These are phyloP conservation scores for Entamoeba nuttalli DNA, from an alignment of 208 protist species.

Conservation along the genomic window DNA sequence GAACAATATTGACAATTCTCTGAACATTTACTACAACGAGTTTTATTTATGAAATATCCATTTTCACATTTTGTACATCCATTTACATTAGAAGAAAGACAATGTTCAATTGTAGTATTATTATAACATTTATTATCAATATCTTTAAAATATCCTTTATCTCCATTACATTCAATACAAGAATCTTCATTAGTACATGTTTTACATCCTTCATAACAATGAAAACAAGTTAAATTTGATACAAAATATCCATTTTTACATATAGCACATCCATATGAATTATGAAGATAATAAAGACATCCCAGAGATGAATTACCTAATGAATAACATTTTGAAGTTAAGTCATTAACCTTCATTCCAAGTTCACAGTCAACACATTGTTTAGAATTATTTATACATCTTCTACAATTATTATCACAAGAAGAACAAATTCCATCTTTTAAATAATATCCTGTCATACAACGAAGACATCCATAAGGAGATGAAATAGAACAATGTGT, in stretches of 20 bases:
- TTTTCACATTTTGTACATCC: background rate
- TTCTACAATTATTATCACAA: background rate
- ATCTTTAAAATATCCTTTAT: background rate
- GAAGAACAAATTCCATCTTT: background rate
- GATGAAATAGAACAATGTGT: background rate
- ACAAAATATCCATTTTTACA: background rate
- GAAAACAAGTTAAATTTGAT: background rate
- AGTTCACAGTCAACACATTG: background rate
- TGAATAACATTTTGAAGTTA: background rate
- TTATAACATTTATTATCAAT: background rate
- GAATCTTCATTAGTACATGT: background rate
- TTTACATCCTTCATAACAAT: background rate
- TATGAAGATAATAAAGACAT: background rate
- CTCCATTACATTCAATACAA: background rate
- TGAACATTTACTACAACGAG: background rate
- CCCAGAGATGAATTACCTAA: background rate
- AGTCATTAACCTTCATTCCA: background rate
- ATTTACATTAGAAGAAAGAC: background rate
- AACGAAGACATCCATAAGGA: background rate
- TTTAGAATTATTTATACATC: background rate
- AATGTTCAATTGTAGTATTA: background rate
- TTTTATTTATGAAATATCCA: background rate
- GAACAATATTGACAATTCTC: background rate
- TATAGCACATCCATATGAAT: background rate
- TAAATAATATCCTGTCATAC: background rate